Evolutionary conservation across 139 green algal species (phyloP).

Genomic region (Asterochloris erici): DNA sequence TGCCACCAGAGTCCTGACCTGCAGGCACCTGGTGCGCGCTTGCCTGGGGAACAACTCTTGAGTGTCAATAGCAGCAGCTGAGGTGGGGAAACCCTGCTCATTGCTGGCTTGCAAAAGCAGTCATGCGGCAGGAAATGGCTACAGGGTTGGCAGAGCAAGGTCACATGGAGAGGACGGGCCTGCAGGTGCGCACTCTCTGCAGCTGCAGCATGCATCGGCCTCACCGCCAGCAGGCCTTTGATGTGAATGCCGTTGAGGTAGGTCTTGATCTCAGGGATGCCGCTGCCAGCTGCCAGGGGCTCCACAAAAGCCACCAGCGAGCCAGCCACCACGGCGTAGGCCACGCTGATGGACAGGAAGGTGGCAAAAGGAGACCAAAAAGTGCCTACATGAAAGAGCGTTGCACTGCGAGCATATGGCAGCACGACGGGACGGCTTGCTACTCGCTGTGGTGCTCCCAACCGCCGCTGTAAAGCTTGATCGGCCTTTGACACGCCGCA

Average conservation of each 20-base stretch:
- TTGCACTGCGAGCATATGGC: background rate
- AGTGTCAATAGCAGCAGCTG: too few species aligned
- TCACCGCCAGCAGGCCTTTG: constrained; percentile 32
- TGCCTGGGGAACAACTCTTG: too few species aligned
- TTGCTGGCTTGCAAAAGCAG: background rate
- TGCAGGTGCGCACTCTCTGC: background rate
- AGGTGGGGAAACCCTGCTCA: background rate
- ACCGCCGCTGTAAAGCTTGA: too few species aligned
- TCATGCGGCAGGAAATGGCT: too few species aligned
- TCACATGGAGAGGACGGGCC: background rate
- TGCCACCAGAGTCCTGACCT: constrained; percentile 60
- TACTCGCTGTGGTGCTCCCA: too few species aligned
- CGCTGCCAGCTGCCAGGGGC: constrained; percentile 62
- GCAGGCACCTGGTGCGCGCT: background rate
- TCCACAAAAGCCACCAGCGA: constrained; percentile 54
- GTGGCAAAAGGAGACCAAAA: constrained; percentile 22
- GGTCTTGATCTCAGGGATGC: constrained; percentile 75
- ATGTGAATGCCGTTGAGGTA: constrained; percentile 80
- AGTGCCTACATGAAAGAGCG: constrained; percentile 16
- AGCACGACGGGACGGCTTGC: too few species aligned
- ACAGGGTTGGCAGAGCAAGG: background rate
- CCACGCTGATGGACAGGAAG: constrained; percentile 17
- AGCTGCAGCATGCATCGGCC: background rate
- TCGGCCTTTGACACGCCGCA: too few species aligned
- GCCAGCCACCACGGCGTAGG: constrained; percentile 39